These are phyloP conservation scores for Fusarium torreyae DNA, from an alignment of 2,329 filamentous ascomycete species.

Conservation along the genomic window DNA sequence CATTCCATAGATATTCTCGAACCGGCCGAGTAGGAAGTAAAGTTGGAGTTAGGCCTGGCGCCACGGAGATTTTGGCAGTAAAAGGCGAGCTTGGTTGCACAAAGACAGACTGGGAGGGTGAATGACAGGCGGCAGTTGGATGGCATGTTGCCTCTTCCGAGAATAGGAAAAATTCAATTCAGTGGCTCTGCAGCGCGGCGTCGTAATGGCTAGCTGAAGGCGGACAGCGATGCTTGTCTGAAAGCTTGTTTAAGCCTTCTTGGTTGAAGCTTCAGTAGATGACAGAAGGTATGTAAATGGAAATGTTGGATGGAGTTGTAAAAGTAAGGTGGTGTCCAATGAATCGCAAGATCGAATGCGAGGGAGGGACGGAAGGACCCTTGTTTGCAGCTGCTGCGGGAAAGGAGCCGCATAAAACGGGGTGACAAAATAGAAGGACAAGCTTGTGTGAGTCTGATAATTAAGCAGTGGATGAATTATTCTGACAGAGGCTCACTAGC, in stretches of 20 bases:
- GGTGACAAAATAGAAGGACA: neutral
- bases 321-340: slow-evolving; percentile 11
- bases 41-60: slow-evolving; percentile 6
- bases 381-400: slow-evolving; percentile 3
- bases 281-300: slow-evolving; percentile 5
- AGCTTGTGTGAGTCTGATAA: neutral
- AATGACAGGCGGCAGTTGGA: slow-evolving; percentile 31
- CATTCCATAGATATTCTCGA: slow-evolving; percentile 37
- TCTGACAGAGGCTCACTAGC: neutral
- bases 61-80: slow-evolving; percentile 8
- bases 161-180: slow-evolving; percentile 16
- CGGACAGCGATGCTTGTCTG: slow-evolving; percentile 6
- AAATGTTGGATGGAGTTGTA: neutral
- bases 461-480: neutral
- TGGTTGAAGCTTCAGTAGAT: slow-evolving; percentile 7
- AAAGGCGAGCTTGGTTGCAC: slow-evolving; percentile 11
- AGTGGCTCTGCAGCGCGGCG: slow-evolving; percentile 11
- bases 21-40: slow-evolving; percentile 8
- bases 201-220: slow-evolving; percentile 24
- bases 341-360: neutral
- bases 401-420: neutral
- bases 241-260: slow-evolving; percentile 30
- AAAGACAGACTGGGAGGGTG: neutral
- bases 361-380: slow-evolving; percentile 29
- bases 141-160: slow-evolving; percentile 28